Percentiles rank a stretch among this genome's conserved stretches.
phyloP scores from a whole-genome alignment of 345 rosid species.

The Barbarea vulgaris region DNA sequence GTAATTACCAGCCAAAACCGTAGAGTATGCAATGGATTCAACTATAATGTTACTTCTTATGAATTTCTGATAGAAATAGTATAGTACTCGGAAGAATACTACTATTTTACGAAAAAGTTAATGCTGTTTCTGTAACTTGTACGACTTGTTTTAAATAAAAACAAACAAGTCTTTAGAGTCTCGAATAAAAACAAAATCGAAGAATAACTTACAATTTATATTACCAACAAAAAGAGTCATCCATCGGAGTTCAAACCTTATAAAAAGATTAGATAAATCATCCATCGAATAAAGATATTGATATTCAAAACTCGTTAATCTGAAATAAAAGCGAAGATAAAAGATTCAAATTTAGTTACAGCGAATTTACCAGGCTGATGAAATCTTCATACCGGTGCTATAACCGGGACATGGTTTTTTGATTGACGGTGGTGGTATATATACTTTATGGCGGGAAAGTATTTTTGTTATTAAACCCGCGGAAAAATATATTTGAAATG shows the following conservation, averaged over 20 bases:
- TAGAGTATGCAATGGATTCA: neutral
- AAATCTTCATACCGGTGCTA: neutral
- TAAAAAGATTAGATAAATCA: slow-evolving; percentile 9
- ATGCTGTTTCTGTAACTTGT: slow-evolving; percentile 21
- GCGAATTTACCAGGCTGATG: neutral
- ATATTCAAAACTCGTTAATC: neutral
- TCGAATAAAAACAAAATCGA: slow-evolving; percentile 20
- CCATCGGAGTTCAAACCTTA: neutral
- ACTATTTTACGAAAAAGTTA: neutral
- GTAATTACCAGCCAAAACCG: neutral
- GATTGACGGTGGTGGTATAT: neutral
- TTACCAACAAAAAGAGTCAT: neutral
- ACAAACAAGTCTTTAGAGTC: neutral
- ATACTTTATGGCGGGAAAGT: slow-evolving; percentile 30
- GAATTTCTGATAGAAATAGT: slow-evolving; percentile 19
- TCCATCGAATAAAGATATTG: neutral
- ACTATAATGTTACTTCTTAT: slow-evolving; percentile 16
- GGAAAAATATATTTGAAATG: slow-evolving; percentile 13
- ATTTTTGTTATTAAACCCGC: neutral
- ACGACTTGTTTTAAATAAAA: neutral
- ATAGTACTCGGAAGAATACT: neutral
- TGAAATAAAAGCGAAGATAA: neutral
- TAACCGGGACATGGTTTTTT: neutral
- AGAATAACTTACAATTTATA: neutral
- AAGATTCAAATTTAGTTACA: neutral